Base-by-base conservation (phyloP, 768 basidiomycete species). In the Pholiota molesta region DNA sequence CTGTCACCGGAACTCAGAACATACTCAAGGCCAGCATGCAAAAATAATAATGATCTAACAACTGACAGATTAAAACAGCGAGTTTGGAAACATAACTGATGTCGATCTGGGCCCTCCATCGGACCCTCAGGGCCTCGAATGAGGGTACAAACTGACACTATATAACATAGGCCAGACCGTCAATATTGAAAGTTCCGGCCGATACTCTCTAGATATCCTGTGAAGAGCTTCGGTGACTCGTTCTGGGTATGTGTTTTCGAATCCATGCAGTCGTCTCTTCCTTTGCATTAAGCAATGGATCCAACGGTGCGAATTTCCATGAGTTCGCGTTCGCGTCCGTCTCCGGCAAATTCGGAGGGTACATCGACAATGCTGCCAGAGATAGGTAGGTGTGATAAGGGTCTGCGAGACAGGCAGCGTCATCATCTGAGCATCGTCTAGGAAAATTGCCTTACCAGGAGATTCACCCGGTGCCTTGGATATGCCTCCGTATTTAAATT, bases 301-400 rank as follows among this genome's bases (percentile, higher is more conserved):
- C 86, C 21, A 96, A 72, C 1, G 76, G 72, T 28, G 80, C 78
- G 11, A 96, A 79, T 31, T 71, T 75, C 88, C 90, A 91, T 26
- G 84, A 77, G 51, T 65, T 65, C 16, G 72, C 52, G 14, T 74
- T 66, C 5, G 66, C 42, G 33, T 70, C 72, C 40, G 70, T 74
- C 11, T 70, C 74, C 11, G 74, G 73, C 31, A 68, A 55, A 4
- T 69, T 70, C n/a, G 83, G 82, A 33, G 85, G 78, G 73, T 83
- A 86, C 69, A 96, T 81, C 1, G 93, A 81, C 19, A 96, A 68
- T 0, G 92, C 89, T 0, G 97, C 95, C 37, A 97, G 76, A 2
- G 93, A 87, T 31, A 98, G 79, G 72, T 98, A 99, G 0, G 96
- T 97, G 68, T 99, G 97, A 70, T 94, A 97, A 0, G 97, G 95